These are phyloP conservation scores for Schizosaccharomyces pombe DNA, from an alignment of 805 yeast genomes.

Conservation along the genomic window ASM294v3 CU329670.1:4091501-4092000, in stretches of 20 bases:
- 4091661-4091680: background rate
- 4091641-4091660: background rate
- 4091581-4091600: no score
- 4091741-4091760: conserved; percentile 60
- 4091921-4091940: conserved; percentile 7
- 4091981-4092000: background rate
- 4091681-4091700: conserved; percentile 56
- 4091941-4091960: background rate
- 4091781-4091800: background rate
- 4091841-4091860: conserved; percentile 18
- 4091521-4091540: no score
- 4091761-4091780: background rate
- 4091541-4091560: no score
- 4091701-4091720: conserved; percentile 27
- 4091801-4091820: conserved; percentile 6
- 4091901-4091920: conserved; percentile 20
- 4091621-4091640: background rate
- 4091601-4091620: no score
- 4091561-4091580: no score
- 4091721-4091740: conserved; percentile 51
- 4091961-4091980: background rate
- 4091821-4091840: conserved; percentile 24
- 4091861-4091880: conserved; percentile 17
- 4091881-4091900: conserved; percentile 17
- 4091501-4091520: no score